Evolutionary conservation across 2,329 filamentous ascomycete species (phyloP).

Genomic region (Beauveria varroae): DNA sequence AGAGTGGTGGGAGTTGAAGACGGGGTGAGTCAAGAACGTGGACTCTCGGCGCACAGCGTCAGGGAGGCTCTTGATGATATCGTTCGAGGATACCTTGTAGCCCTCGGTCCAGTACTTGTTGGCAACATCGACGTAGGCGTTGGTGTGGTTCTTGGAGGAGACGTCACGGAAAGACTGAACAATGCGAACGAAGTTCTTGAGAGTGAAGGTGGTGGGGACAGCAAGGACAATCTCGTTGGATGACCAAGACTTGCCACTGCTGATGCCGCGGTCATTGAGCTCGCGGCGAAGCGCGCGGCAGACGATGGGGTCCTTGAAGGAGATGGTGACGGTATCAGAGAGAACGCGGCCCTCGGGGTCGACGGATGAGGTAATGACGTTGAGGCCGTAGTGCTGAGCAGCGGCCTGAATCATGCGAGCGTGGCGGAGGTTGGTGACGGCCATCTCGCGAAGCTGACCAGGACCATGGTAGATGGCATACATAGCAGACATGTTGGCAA

Average conservation of each 20-base stretch:
- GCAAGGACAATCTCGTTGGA: conserved; percentile 20
- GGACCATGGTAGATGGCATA: conserved; percentile 94
- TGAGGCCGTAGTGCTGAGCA: conserved; percentile 54
- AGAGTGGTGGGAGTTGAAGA: conserved; percentile 92
- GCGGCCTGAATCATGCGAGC: conserved; percentile 62
- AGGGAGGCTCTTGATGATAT: conserved; percentile 39
- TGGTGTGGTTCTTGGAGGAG: conserved; percentile 19
- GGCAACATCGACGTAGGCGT: conserved; percentile 21
- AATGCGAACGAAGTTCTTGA: conserved; percentile 18
- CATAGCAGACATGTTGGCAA: conserved; percentile 94
- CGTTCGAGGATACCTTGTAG: conserved; percentile 26
- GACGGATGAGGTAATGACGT: conserved; percentile 51
- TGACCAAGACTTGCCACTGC: conserved; percentile 57
- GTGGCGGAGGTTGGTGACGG: conserved; percentile 65
- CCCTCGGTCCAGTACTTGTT: conserved; percentile 34
- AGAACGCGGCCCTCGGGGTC: conserved; percentile 48
- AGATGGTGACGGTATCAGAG: conserved; percentile 76
- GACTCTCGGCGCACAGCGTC: conserved; percentile 61
- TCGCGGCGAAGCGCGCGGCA: conserved; percentile 22
- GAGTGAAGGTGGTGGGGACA: conserved; percentile 19
- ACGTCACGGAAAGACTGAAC: conserved; percentile 28
- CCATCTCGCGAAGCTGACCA: conserved; percentile 72
- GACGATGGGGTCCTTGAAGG: conserved; percentile 25
- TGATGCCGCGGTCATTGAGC: conserved; percentile 55
- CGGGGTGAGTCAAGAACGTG: conserved; percentile 74